Evolutionary conservation across 106 monocot genomes (phyloP).

Genomic region (Dendrobium catenatum): DNA sequence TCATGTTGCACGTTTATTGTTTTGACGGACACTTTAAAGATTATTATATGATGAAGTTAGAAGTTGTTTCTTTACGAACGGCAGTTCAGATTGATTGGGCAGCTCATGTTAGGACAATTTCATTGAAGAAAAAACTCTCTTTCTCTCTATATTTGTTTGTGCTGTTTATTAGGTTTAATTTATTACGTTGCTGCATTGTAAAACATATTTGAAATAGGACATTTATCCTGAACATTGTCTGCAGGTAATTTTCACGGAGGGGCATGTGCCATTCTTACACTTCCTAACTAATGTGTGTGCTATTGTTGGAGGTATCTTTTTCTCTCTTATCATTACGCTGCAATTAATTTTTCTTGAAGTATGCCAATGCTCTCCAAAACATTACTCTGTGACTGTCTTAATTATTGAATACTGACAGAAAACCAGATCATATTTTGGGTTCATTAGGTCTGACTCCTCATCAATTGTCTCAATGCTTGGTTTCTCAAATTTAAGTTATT

Average conservation of each 20-base stretch:
- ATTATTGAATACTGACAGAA: background rate
- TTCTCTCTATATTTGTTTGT: too few relatives aligned
- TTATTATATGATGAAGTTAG: background rate
- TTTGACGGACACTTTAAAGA: background rate
- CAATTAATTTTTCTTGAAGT: background rate
- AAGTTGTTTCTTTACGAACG: background rate
- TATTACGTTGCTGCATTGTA: too few relatives aligned
- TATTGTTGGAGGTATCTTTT: slow-evolving; percentile 59
- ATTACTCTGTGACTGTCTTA: background rate
- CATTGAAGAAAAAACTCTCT: too few relatives aligned
- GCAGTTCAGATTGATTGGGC: too few relatives aligned
- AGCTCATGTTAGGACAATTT: too few relatives aligned
- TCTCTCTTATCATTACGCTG: background rate
- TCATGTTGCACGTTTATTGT: background rate
- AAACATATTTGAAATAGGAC: background rate
- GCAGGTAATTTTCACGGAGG: slow-evolving; percentile 62
- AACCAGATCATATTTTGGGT: background rate
- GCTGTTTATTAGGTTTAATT: background rate
- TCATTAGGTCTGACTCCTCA: background rate
- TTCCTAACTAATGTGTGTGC: slow-evolving; percentile 77
- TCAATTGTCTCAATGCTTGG: background rate
- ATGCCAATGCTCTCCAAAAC: background rate
- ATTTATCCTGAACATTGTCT: slow-evolving; percentile 2
- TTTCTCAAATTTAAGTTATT: background rate
- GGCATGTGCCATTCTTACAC: slow-evolving; percentile 55